Evolutionary conservation across 2,329 filamentous ascomycete species (phyloP), one percentile per base, ranked within the genome.

Genomic region (Sclerotinia borealis): DNA sequence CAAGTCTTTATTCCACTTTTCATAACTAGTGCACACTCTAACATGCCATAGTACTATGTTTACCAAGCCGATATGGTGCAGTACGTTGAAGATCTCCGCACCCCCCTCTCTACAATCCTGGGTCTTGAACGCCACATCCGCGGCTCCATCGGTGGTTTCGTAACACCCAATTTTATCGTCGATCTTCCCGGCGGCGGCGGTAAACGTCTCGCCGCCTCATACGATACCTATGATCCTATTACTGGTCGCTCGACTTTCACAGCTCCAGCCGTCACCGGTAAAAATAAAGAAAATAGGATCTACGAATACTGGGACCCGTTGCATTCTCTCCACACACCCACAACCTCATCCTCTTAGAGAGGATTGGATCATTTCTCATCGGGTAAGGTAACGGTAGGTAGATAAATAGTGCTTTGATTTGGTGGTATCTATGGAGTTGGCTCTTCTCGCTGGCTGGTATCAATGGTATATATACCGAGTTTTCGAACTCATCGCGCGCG

Each of bases 1-100:
- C n/a, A 59, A 37, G 63, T 43, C 31, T 5, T 13, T 31, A 6
- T 9, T 34, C 27, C 22, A 11, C 22, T 45, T 29, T n/a, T 25
- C 39, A 52, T 49, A 59, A 34, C n/a, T 47, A 36, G 60, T 17
- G 11, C 17, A 17, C 34, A 54, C 47, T 45, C 67, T 60, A 52
- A 61, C 29, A 45, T 37, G 22, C 11, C 9, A n/a, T 19, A 85
- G 80, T 88, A 88, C 72, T 88, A 88, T 68, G 81, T 88, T 59
- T 88, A 88, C 72, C 84, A 87, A 70, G 83, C 82, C 52, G 85
- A 88, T 71, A 84, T 88, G 80, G 83, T 87, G 10, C 74, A 77
- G 34, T 82, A 80, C 50, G 78, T 84, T 2, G 85, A 88, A 75
- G 85, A 88, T 68, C 76, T 87, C 27, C 82, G 85, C 9, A 88